Base-by-base conservation (phyloP, 148 eudicot species). In the Silene conica region DNA sequence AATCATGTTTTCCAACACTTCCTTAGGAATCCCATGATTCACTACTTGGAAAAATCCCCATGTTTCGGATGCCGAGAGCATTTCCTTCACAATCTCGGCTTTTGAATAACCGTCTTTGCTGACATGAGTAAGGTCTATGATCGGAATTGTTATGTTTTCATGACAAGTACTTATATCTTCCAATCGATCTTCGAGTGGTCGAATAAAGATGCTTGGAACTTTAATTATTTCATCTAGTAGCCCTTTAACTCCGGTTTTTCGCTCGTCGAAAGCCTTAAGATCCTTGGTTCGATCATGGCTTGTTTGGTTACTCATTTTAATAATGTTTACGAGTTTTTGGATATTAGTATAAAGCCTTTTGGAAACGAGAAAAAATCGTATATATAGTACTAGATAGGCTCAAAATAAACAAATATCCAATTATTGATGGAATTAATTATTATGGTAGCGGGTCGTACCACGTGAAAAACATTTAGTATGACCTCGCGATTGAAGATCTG, bases 31-130 rank as follows among this genome's bases (percentile, higher is more conserved):
- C 19, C 84, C 83, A 60, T 84, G 89, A 75, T 86, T 84, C 31
- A 86, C 63, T 18, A 86, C 77, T 64, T 80, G 87, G 50, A 86
- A 84, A 71, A 84, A 84, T 8, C 89, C 89, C 86, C 82, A 82
- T 1, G 75, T 69, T 57, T 78, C 71, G 4, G 86, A 86, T 50
- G 86, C 87, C 6, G 1, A 16, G 9, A 64, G 63, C 13, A 86
- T 18, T n/a, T 79, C 56, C 20, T 78, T 41, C 0, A 79, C 73
- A 28, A 74, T 18, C 1, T 34, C 7, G 38, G 25, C 18, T 38
- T 57, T 12, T 2, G 54, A 48, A 9, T 45, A 73, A 34, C 15
- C 59, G 66, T 68, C 73, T 2, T 15, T 25, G 1, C 28, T 65
- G 41, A 80, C 23, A 15, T 34, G 78, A 22, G 61, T 52, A 0